Evolutionary conservation across 2,329 filamentous ascomycete genomes (phyloP).

Genomic region (Fusarium sp.): DNA sequence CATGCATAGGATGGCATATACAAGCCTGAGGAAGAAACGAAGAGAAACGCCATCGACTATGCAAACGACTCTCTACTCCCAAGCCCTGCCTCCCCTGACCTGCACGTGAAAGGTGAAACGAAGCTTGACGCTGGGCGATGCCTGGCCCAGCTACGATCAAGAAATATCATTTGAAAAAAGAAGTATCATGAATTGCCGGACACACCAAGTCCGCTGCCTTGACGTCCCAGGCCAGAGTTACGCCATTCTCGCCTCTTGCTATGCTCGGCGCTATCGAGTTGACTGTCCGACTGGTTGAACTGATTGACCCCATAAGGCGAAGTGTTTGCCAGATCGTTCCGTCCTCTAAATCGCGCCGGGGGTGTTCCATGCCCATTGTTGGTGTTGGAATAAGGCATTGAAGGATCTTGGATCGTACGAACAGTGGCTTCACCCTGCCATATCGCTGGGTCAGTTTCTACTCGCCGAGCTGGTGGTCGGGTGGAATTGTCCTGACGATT

Average conservation of each 20-base stretch:
- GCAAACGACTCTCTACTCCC: conserved; percentile 55
- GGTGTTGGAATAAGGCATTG: conserved; percentile 53
- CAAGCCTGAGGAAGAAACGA: conserved; percentile 37
- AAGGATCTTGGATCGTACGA: conserved; percentile 78
- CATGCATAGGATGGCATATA: conserved; percentile 24
- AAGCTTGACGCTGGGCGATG: conserved; percentile 30
- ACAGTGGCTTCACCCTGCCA: conserved; percentile 89
- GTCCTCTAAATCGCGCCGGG: conserved; percentile 62
- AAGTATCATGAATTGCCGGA: conserved; percentile 58
- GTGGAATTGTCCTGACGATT: conserved; percentile 70
- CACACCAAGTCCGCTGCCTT: conserved; percentile 64
- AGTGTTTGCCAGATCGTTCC: conserved; percentile 58
- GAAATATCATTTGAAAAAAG: conserved; percentile 32
- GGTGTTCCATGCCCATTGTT: conserved; percentile 61
- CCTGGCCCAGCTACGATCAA: conserved; percentile 36
- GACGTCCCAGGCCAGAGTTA: conserved; percentile 68
- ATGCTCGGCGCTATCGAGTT: conserved; percentile 57
- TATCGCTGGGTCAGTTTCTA: conserved; percentile 88
- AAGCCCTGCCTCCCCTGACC: conserved; percentile 49
- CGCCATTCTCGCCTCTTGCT: conserved; percentile 68
- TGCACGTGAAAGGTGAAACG: conserved; percentile 39
- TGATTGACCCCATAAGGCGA: conserved; percentile 60
- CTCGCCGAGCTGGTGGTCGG: conserved; percentile 69
- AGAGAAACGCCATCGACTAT: conserved; percentile 56
- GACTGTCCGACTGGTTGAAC: conserved; percentile 60